Conservation (phyloP, 2,329 filamentous ascomycete species). For the Botryotinia calthae region DNA sequence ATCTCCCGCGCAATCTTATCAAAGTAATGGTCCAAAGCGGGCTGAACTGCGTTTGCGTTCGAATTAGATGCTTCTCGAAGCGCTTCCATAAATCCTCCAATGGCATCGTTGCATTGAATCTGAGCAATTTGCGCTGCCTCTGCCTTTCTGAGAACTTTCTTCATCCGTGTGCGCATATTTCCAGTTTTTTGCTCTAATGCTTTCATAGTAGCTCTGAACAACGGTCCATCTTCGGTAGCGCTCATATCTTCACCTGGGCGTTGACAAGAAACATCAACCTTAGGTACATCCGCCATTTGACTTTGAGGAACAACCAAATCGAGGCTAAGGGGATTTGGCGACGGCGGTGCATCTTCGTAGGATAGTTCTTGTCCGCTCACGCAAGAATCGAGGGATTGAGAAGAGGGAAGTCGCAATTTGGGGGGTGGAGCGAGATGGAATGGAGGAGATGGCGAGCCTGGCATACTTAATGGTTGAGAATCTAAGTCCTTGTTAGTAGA, state of each 20-base stretch:
- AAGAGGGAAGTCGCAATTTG: slow-evolving; percentile 78
- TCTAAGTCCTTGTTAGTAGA: slow-evolving; percentile 31
- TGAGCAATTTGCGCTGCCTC: slow-evolving; percentile 83
- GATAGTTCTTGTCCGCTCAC: slow-evolving; percentile 65
- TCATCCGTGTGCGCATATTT: slow-evolving; percentile 91
- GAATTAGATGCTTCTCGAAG: slow-evolving; percentile 83
- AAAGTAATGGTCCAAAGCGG: slow-evolving; percentile 95
- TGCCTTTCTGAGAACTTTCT: slow-evolving; percentile 92
- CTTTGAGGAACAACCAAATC: slow-evolving; percentile 38
- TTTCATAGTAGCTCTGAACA: slow-evolving; percentile 96
- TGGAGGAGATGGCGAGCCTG: slow-evolving; percentile 67
- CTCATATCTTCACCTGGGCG: slow-evolving; percentile 83
- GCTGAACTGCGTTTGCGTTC: slow-evolving; percentile 95
- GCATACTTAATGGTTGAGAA: slow-evolving; percentile 49
- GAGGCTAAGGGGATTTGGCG: slow-evolving; percentile 46
- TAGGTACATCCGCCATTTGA: slow-evolving; percentile 50
- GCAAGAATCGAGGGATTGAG: slow-evolving; percentile 81
- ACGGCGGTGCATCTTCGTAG: slow-evolving; percentile 56
- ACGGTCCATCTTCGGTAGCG: slow-evolving; percentile 83
- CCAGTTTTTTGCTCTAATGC: slow-evolving; percentile 94
- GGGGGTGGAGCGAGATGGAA: slow-evolving; percentile 71
- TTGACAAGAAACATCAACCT: slow-evolving; percentile 83
- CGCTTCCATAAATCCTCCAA: slow-evolving; percentile 78
- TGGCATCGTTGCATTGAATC: slow-evolving; percentile 78
- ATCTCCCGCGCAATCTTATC: slow-evolving; percentile 95